These are phyloP conservation scores for Paracamarosporium sp. DNA, from an alignment of 2,329 filamentous ascomycete species.

Conservation along the genomic window DNA sequence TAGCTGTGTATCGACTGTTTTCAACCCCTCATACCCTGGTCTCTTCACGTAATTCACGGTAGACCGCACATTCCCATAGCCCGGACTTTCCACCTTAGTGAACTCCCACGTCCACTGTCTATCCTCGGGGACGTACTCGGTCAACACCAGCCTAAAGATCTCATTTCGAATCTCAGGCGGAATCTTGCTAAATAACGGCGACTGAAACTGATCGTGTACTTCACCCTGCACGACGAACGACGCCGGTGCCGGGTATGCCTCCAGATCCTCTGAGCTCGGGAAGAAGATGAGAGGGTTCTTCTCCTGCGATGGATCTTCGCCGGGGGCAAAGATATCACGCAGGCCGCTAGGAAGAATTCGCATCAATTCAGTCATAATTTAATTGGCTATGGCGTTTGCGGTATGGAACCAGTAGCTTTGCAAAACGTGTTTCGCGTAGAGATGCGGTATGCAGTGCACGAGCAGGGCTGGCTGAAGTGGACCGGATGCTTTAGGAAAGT, in stretches of 20 bases:
- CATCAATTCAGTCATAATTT: neutral
- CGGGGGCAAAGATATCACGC: neutral
- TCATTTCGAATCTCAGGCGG: slow-evolving; percentile 28
- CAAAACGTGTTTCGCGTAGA: neutral
- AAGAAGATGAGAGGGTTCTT: neutral
- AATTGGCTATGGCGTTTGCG: neutral
- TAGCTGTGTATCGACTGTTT: slow-evolving; percentile 32
- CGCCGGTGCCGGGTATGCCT: neutral
- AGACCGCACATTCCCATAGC: slow-evolving; percentile 18
- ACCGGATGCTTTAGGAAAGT: neutral
- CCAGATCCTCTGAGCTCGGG: neutral
- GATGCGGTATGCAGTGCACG: neutral
- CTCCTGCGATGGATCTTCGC: neutral
- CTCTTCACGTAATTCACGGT: slow-evolving; percentile 2
- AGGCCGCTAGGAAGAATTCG: neutral
- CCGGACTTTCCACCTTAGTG: slow-evolving; percentile 19
- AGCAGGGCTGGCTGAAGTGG: neutral
- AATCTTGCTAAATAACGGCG: slow-evolving; percentile 24
- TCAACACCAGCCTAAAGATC: slow-evolving; percentile 25
- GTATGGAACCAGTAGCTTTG: neutral
- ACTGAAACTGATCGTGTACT: slow-evolving; percentile 19
- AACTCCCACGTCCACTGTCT: slow-evolving; percentile 12
- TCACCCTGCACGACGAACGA: neutral
- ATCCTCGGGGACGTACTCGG: slow-evolving; percentile 18
- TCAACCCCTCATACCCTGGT: slow-evolving; percentile 30